Conservation (phyloP, 2,329 filamentous ascomycete species). For the Didymella keratinophila region DNA sequence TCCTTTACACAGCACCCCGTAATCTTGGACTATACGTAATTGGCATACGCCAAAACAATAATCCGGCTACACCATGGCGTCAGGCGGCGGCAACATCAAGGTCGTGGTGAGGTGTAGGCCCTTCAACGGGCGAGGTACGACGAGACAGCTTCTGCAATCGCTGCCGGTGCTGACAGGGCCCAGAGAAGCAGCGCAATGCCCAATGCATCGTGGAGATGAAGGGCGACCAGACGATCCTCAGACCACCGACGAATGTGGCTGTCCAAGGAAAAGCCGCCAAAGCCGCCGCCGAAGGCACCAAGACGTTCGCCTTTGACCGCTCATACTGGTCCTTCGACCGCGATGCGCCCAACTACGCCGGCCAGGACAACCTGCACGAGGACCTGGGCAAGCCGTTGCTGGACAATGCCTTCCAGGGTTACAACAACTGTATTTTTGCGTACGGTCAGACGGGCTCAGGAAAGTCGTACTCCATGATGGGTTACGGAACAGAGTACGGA, state of each 20-base stretch:
- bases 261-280: constrained; percentile 72
- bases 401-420: constrained; percentile 97
- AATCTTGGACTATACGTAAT: constrained; percentile 6
- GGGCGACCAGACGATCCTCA: constrained; percentile 86
- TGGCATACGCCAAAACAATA: background rate
- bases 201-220: constrained; percentile 99
- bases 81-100: constrained; percentile 96
- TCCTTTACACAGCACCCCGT: constrained; percentile 21
- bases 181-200: constrained; percentile 88
- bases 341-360: constrained; percentile 80
- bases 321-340: constrained; percentile 99
- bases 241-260: constrained; percentile 68
- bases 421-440: constrained; percentile 99
- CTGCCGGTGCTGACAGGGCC: constrained; percentile 28
- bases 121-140: constrained; percentile 91
- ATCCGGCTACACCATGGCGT: constrained; percentile 61
- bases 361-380: constrained; percentile 85
- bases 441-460: constrained; percentile 98
- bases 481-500: constrained; percentile 92
- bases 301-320: constrained; percentile 93
- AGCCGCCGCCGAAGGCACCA: constrained; percentile 69
- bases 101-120: constrained; percentile 96
- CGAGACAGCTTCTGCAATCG: no score
- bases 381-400: constrained; percentile 89
- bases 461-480: constrained; percentile 99